Evolutionary conservation across 2,329 filamentous ascomycete species (phyloP).

Genomic region (Cadophora luteo-olivacea): DNA sequence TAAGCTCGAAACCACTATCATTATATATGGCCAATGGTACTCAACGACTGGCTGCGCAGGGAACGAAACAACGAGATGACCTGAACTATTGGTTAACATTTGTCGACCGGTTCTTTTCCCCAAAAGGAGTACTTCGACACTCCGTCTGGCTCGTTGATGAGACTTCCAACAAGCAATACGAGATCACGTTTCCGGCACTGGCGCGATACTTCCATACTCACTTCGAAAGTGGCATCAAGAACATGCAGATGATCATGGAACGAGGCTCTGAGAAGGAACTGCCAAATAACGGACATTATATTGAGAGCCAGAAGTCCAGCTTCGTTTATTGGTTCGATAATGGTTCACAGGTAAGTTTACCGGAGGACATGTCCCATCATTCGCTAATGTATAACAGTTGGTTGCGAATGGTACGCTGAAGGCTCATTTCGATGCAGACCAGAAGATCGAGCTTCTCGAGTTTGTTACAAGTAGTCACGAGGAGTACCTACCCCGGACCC

Average conservation of each 20-base stretch:
- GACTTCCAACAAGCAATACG: constrained; percentile 77
- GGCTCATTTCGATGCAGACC: constrained; percentile 78
- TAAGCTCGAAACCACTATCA: constrained; percentile 47
- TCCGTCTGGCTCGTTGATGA: constrained; percentile 67
- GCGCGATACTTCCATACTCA: constrained; percentile 90
- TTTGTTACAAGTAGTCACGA: constrained; percentile 79
- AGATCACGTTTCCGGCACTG: constrained; percentile 81
- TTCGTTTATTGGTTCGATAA: constrained; percentile 91
- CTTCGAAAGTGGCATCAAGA: constrained; percentile 84
- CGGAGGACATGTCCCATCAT: neutral
- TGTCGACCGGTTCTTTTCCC: constrained; percentile 81
- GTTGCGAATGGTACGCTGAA: constrained; percentile 79
- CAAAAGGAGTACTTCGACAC: constrained; percentile 77
- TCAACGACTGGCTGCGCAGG: constrained; percentile 48
- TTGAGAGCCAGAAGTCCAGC: constrained; percentile 78
- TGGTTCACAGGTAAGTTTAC: constrained; percentile 73
- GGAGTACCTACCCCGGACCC: constrained; percentile 79
- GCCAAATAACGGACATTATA: constrained; percentile 70
- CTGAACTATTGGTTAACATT: constrained; percentile 81
- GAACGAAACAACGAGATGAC: constrained; percentile 68
- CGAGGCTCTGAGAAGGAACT: constrained; percentile 63
- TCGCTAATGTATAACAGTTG: constrained; percentile 58
- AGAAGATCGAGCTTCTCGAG: constrained; percentile 85
- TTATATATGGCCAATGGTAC: constrained; percentile 37
- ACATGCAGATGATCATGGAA: constrained; percentile 86